phyloP scores from a whole-genome alignment of 2,329 filamentous ascomycete genomes.

The Colletotrichum spinosum region DNA sequence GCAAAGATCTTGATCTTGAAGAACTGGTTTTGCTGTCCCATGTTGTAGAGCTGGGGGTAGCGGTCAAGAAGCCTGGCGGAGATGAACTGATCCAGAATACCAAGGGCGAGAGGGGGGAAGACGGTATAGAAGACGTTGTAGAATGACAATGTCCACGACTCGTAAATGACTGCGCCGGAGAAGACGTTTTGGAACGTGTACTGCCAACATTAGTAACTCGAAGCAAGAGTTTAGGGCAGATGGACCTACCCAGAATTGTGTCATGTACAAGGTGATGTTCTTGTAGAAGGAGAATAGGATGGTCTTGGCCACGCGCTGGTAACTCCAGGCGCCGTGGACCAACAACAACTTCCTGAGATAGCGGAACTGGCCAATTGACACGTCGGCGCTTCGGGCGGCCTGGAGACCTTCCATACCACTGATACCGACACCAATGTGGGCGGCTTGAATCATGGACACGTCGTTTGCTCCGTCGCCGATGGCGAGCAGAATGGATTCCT shows the following conservation, averaged over 20 bases:
- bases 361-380: slow-evolving; percentile 95
- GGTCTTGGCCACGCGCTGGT: slow-evolving; percentile 95
- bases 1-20: slow-evolving; percentile 94
- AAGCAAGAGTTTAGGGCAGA: not conserved
- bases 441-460: slow-evolving; percentile 99
- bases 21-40: slow-evolving; percentile 92
- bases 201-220: slow-evolving; percentile 56
- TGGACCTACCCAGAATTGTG: slow-evolving; percentile 91
- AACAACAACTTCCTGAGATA: slow-evolving; percentile 93
- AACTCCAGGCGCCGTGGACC: slow-evolving; percentile 97
- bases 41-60: slow-evolving; percentile 94
- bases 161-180: slow-evolving; percentile 97
- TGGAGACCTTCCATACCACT: slow-evolving; percentile 97
- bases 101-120: slow-evolving; percentile 90
- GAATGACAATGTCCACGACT: slow-evolving; percentile 99
- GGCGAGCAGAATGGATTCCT: slow-evolving; percentile 90
- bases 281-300: slow-evolving; percentile 99
- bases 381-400: slow-evolving; percentile 93
- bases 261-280: slow-evolving; percentile 98
- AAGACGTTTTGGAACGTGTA: slow-evolving; percentile 99
- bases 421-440: slow-evolving; percentile 97
- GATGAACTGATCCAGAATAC: slow-evolving; percentile 97
- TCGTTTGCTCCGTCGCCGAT: slow-evolving; percentile 99
- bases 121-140: slow-evolving; percentile 99
- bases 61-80: slow-evolving; percentile 92